Conservation (phyloP, 257 asterid genomes). For the Solanum corneliomulleri region DNA sequence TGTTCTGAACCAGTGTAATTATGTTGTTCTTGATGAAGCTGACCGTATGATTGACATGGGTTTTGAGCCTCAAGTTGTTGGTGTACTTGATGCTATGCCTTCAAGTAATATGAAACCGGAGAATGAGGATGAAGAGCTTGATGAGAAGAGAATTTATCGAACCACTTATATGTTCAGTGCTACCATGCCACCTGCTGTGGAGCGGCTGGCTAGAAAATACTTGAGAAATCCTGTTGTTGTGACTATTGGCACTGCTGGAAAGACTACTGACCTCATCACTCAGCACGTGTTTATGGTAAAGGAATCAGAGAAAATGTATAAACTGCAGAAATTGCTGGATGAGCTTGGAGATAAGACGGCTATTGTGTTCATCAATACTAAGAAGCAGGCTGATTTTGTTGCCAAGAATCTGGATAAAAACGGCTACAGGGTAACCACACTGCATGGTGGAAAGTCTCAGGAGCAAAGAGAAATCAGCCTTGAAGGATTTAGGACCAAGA, state of each 20-base stretch:
- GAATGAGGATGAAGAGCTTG: slow-evolving; percentile 58
- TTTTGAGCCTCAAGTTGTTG: slow-evolving; percentile 56
- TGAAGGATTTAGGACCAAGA: slow-evolving; percentile 51
- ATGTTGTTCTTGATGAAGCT: slow-evolving; percentile 29
- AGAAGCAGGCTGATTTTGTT: slow-evolving; percentile 40
- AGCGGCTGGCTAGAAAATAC: slow-evolving; percentile 51
- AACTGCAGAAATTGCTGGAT: slow-evolving; percentile 34
- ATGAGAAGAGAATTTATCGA: slow-evolving; percentile 41
- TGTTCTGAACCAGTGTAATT: slow-evolving; percentile 47
- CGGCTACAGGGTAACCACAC: slow-evolving; percentile 43
- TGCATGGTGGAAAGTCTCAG: slow-evolving; percentile 66
- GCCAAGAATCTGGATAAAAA: slow-evolving; percentile 32
- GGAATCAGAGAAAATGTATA: slow-evolving; percentile 45
- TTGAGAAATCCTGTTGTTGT: slow-evolving; percentile 58
- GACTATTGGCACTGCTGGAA: slow-evolving; percentile 52
- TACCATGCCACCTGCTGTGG: slow-evolving; percentile 55
- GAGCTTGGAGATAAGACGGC: slow-evolving; percentile 55
- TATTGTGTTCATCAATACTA: slow-evolving; percentile 46
- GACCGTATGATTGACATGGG: slow-evolving; percentile 67
- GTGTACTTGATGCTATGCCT: slow-evolving; percentile 56
- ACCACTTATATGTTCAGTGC: slow-evolving; percentile 61
- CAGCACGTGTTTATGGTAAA: slow-evolving; percentile 44
- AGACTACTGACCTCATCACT: slow-evolving; percentile 40
- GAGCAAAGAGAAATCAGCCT: slow-evolving; percentile 51
- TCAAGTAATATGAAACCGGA: slow-evolving; percentile 54